Evolutionary conservation across 352 stramenopile genomes (phyloP), one percentile per base, ranked within the genome.

Genomic region (Globisporangium emineosum): DNA sequence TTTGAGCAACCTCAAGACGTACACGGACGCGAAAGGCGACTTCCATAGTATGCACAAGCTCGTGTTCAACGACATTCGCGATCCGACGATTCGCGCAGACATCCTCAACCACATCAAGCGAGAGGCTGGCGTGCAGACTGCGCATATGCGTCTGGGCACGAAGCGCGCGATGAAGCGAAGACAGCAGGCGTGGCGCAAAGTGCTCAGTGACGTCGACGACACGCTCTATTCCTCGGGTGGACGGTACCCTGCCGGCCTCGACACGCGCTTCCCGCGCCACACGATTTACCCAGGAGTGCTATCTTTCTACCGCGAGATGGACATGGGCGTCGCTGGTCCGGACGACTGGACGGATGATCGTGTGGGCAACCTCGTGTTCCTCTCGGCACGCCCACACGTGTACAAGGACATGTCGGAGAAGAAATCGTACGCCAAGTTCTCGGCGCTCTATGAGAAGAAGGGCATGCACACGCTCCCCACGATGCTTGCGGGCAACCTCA

Each of bases 351-450:
- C 82, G 15, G 77, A 88, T 60, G 88, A 81, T 70, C 90, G 86
- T 32, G 78, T 98, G 0, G 97, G 97, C 30, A 99, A 99, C 71
- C 79, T 99, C 19, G 97, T 98, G 5, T 99, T 99, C 71, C 76
- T 99, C 6, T 98, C 93, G 1, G 97, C 97, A n/a, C 79, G 97
- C 37, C 97, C 97, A 6, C 97, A 99, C 72, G 89, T 99, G 54
- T 99, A 99, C 83, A 99, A 99, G 75, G 97, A 99, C 72, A 79
- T 99, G 57, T 98, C 93, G 32, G 97, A 99, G 71, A 98, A 98
- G 66, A 94, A 97, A 33, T 98, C 96, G 59, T 99, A 98, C 76
- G 85, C 85, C 25, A 99, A 99, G 61, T 99, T 99, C 78, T 86
- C 96, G 50, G 96, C 91, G 32, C 71, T 99, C 7, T 86, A 97